Percentiles rank a stretch among this genome's conserved stretches.
phyloP scores from a whole-genome alignment of 306 rosid genomes.

The Begonia masoniana region DNA sequence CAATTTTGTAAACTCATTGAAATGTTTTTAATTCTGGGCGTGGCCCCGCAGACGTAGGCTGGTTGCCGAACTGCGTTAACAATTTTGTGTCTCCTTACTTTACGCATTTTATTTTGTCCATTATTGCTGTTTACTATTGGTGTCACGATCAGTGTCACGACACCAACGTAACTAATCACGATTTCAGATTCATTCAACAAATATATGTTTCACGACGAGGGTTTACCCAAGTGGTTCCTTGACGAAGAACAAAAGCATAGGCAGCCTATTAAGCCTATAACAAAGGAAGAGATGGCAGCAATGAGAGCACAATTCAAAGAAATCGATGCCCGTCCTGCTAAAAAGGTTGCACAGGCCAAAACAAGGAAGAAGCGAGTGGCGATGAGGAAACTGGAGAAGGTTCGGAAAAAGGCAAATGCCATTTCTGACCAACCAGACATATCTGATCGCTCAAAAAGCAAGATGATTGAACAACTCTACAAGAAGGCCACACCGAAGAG shows the following conservation, averaged over 20 bases:
- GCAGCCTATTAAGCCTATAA: conserved; percentile 50
- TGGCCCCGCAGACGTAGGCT: too few species aligned
- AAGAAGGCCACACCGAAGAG: conserved; percentile 57
- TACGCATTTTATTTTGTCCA: too few species aligned
- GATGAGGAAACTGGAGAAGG: conserved; percentile 75
- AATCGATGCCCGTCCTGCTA: conserved; percentile 75
- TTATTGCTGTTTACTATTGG: too few species aligned
- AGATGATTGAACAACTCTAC: conserved; percentile 72
- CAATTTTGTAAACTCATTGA: too few species aligned
- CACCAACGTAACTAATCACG: too few species aligned
- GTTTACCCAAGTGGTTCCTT: conserved; percentile 80
- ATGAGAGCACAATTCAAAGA: conserved; percentile 75
- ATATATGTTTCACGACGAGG: conserved; percentile 66
- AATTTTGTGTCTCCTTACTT: too few species aligned
- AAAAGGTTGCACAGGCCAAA: conserved; percentile 44
- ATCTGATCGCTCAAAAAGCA: conserved; percentile 66
- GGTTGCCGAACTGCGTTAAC: too few species aligned
- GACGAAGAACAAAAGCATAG: conserved; percentile 85
- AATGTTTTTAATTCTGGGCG: too few species aligned
- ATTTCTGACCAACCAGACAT: conserved; percentile 91
- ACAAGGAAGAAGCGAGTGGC: conserved; percentile 74
- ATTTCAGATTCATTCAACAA: conserved; percentile 72
- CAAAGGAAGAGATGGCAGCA: conserved; percentile 73
- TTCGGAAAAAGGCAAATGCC: conserved; percentile 81
- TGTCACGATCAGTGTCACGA: too few species aligned